Percentiles rank a stretch among this genome's conserved stretches.
Conservation (phyloP, 306 rosid species). For the Purshia tridentata region DNA sequence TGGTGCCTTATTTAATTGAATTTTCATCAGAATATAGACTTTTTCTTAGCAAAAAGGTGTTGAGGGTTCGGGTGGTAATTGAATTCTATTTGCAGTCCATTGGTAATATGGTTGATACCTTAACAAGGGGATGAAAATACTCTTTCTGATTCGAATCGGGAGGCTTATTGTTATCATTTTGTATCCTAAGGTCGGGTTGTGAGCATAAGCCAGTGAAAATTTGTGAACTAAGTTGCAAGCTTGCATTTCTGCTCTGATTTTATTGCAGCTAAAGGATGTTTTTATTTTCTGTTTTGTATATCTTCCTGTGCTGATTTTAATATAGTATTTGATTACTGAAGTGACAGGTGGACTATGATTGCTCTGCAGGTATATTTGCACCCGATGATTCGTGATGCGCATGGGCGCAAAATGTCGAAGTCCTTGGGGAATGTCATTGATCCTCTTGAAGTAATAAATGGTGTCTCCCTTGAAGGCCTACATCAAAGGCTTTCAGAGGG, state of each 20-base stretch:
- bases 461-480: slow-evolving; percentile 75
- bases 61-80: too few species aligned
- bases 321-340: background rate
- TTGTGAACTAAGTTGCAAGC: too few species aligned
- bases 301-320: background rate
- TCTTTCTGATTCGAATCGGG: too few species aligned
- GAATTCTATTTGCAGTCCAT: too few species aligned
- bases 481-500: slow-evolving; percentile 82
- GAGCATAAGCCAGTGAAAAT: too few species aligned
- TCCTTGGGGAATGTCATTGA: slow-evolving; percentile 96
- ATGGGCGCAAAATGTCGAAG: slow-evolving; percentile 97
- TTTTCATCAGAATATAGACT: too few species aligned
- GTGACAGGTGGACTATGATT: slow-evolving; percentile 17
- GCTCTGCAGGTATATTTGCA: slow-evolving; percentile 79
- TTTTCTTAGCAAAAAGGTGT: too few species aligned
- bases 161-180: too few species aligned
- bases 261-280: too few species aligned
- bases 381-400: slow-evolving; percentile 99
- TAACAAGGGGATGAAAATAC: background rate
- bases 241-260: too few species aligned
- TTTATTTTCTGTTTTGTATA: background rate
- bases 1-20: background rate
- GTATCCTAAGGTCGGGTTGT: too few species aligned
- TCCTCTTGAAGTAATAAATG: slow-evolving; percentile 89
- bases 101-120: background rate